A percentile compares a stretch with the other conserved stretches of the same genome.
These are phyloP conservation scores for Cornus kousa DNA, from an alignment of 148 eudicot species.

Conservation along the genomic window DNA sequence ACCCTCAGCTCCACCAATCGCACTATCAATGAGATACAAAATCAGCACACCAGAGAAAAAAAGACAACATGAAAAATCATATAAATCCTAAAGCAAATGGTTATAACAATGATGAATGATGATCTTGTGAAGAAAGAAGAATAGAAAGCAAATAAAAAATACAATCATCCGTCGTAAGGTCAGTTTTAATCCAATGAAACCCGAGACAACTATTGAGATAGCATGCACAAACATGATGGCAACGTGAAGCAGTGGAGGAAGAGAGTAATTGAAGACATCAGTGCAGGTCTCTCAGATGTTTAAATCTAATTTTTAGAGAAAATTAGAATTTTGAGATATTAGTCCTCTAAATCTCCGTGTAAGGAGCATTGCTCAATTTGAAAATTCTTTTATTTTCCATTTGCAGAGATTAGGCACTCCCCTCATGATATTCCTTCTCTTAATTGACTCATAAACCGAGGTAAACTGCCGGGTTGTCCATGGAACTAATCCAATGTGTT, in stretches of 20 bases:
- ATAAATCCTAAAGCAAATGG: not conserved
- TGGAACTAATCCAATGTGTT: slow-evolving; percentile 1
- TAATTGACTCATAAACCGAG: too few relatives aligned
- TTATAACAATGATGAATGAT: not conserved
- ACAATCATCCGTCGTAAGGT: not conserved
- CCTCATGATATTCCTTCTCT: not conserved
- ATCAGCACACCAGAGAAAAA: slow-evolving; percentile 6
- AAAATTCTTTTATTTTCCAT: too few relatives aligned
- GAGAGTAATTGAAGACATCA: not conserved
- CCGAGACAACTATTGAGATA: not conserved
- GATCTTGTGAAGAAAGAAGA: not conserved
- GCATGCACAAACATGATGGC: not conserved
- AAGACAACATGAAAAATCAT: not conserved
- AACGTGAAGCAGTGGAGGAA: not conserved
- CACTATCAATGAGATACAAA: slow-evolving; percentile 31
- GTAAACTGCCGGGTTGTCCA: not conserved
- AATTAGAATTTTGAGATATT: not conserved
- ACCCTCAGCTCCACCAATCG: slow-evolving; percentile 70
- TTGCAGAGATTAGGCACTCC: not conserved
- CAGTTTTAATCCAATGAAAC: not conserved
- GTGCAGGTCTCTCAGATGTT: not conserved
- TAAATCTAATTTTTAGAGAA: not conserved
- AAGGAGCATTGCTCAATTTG: too few relatives aligned
- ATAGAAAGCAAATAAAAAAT: not conserved
- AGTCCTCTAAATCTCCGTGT: too few relatives aligned